Evolutionary conservation across 2,329 filamentous ascomycete genomes (phyloP), one percentile per base, ranked within the genome.

Genomic region (Apiospora rasikravindrae): DNA sequence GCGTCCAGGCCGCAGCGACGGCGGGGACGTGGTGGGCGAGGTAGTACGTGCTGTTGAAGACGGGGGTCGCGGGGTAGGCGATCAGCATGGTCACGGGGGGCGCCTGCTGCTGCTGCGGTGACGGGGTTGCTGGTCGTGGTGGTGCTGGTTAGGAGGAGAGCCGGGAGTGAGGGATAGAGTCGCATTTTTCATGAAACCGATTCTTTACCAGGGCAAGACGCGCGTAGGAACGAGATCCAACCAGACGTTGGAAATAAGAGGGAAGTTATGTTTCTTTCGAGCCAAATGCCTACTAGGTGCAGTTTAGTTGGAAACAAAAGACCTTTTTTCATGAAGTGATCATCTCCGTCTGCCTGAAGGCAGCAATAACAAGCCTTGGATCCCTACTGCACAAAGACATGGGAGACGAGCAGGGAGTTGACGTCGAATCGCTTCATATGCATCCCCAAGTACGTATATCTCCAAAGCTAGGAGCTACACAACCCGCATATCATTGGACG

Each of bases 1-100:
- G 72, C 24, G 71, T 74, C 75, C 75, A 76, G 13, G 74, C 67
- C 19, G 57, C 70, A 10, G 71, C 73, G 8, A 53, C 64, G 13
- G 69, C 69, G 33, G 75, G 74, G 24, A 73, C 47, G 26, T 76
- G 75, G 14, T 72, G 69, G 24, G 72, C 14, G 22, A 75, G 72
- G 57, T 76, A 76, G 70, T 76, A 76, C n/a, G 72, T 73, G 37
- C 67, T 47, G 49, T 76, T 70, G 72, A 76, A 74, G 10, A 66
- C 61, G 33, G 73, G 53, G 42, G 70, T 71, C 49, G 71, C 73
- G 29, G 72, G 73, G 42, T 74, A 76, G 19, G 71, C 73, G 73
- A 77, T 73, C 67, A 76, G 72, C 73, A 75, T 74, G 24, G 71
- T 72, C 33, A 75, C 40, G 7, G 70, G 70, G 4, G 26, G 24